Conservation (phyloP, 345 rosid species). For the Passiflora organensis region DNA sequence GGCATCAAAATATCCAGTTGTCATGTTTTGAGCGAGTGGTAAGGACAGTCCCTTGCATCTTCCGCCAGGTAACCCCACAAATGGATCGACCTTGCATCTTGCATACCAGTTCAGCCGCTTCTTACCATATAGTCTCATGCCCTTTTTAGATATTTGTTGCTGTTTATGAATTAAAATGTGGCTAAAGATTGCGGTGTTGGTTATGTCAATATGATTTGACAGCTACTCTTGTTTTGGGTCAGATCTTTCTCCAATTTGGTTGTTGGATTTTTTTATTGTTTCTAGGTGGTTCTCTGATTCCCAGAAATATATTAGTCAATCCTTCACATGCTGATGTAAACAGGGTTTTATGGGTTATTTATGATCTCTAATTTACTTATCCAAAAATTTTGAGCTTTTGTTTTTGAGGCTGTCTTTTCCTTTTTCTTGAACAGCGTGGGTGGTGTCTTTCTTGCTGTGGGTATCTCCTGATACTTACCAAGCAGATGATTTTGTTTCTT, state of each 20-base stretch:
- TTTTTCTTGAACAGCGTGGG: not conserved
- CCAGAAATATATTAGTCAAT: not conserved
- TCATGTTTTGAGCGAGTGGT: not conserved
- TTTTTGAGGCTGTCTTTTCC: too few species aligned
- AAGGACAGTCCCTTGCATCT: slow-evolving; percentile 7
- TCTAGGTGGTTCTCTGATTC: slow-evolving; percentile 15
- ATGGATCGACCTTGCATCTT: not conserved
- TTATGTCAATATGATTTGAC: slow-evolving; percentile 10
- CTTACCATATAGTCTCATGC: slow-evolving; percentile 4
- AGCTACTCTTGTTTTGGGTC: slow-evolving; percentile 22
- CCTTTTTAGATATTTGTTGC: slow-evolving; percentile 19
- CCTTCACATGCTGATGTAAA: not conserved
- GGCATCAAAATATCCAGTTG: not conserved
- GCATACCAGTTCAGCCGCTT: too few species aligned
- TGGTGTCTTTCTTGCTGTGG: not conserved
- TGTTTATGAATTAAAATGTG: slow-evolving; percentile 36
- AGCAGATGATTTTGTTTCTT: slow-evolving; percentile 18
- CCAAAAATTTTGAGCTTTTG: not conserved
- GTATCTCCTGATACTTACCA: too few species aligned
- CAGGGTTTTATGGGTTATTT: not conserved
- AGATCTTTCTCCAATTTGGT: slow-evolving; percentile 47
- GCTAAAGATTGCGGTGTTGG: slow-evolving; percentile 44
- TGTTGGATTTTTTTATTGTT: slow-evolving; percentile 20
- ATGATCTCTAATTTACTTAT: not conserved
- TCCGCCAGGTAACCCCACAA: slow-evolving; percentile 2